Conservation (phyloP, 176 grass and related monocot genomes). For the Cocos nucifera region DNA sequence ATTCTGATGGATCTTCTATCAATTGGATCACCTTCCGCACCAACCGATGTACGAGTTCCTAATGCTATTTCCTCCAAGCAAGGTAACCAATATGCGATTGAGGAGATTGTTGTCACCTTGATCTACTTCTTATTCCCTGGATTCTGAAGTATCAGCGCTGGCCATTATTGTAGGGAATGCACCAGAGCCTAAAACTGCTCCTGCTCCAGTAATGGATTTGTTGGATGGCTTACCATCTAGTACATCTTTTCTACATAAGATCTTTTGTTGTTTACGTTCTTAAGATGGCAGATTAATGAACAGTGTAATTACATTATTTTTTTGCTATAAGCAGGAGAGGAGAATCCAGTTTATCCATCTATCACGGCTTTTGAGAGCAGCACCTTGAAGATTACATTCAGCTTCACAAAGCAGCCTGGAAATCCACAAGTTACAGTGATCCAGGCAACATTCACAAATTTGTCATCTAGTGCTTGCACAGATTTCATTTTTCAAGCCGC, state of each 20-base stretch:
- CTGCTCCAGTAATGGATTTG: conserved; percentile 62
- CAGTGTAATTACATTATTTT: conserved; percentile 1
- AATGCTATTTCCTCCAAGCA: conserved; percentile 26
- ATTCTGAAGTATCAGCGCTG: too few relatives aligned
- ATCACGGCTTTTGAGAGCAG: conserved; percentile 88
- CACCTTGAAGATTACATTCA: conserved; percentile 70
- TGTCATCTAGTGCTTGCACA: conserved; percentile 56
- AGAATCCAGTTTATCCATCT: conserved; percentile 36
- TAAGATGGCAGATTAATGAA: background rate
- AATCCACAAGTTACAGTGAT: conserved; percentile 72
- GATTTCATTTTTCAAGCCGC: conserved; percentile 97
- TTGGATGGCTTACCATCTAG: conserved; percentile 71
- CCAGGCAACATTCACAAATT: conserved; percentile 71
- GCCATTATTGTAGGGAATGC: conserved; percentile 21
- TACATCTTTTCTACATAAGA: conserved; percentile 40
- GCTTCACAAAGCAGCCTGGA: conserved; percentile 63
- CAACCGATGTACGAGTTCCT: conserved; percentile 46
- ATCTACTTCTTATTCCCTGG: too few relatives aligned
- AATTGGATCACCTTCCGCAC: conserved; percentile 74
- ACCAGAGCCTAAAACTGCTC: conserved; percentile 38
- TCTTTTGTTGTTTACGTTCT: conserved; percentile 3
- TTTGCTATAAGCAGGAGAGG: conserved; percentile 35
- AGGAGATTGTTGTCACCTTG: too few relatives aligned
- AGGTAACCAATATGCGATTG: conserved; percentile 25
- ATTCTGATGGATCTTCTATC: conserved; percentile 92